Conservation (phyloP, 208 protist species). For the Trypanosoma scelopori region DNA sequence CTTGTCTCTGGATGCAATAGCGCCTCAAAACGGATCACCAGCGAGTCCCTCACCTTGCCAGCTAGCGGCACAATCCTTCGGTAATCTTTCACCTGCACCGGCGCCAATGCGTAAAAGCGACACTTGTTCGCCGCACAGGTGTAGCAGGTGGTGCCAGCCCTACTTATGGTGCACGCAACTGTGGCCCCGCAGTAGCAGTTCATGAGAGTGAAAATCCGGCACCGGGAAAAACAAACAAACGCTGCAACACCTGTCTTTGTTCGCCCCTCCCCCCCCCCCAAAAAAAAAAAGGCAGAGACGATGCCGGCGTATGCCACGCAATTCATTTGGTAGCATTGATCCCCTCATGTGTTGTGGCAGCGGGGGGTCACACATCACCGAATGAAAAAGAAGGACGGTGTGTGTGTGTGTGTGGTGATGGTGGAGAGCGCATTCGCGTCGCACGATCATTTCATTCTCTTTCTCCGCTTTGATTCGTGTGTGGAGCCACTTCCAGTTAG, state of each 20-base stretch:
- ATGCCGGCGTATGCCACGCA: background rate
- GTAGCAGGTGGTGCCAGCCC: slow-evolving; percentile 59
- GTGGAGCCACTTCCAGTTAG: no score
- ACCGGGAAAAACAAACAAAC: no score
- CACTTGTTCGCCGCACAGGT: slow-evolving; percentile 56
- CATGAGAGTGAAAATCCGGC: slow-evolving; percentile 33
- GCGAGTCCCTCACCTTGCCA: slow-evolving; percentile 25
- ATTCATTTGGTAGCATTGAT: no score
- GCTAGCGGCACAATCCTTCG: slow-evolving; percentile 45
- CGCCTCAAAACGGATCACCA: slow-evolving; percentile 75
- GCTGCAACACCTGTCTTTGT: background rate
- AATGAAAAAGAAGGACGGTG: no score
- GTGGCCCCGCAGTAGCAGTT: slow-evolving; percentile 68
- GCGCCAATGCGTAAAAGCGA: slow-evolving; percentile 54
- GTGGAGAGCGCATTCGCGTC: no score
- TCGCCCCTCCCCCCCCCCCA: background rate
- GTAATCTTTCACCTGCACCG: slow-evolving; percentile 68
- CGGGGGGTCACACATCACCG: no score
- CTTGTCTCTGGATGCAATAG: slow-evolving; percentile 50
- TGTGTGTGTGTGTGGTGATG: no score
- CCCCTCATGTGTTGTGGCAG: no score
- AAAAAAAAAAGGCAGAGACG: background rate
- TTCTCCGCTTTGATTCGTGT: no score
- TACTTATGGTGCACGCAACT: slow-evolving; percentile 40
- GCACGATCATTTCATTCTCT: no score